Conservation (phyloP, 1,284 basidiomycete species). For the Sporisorium exsertum region DNA sequence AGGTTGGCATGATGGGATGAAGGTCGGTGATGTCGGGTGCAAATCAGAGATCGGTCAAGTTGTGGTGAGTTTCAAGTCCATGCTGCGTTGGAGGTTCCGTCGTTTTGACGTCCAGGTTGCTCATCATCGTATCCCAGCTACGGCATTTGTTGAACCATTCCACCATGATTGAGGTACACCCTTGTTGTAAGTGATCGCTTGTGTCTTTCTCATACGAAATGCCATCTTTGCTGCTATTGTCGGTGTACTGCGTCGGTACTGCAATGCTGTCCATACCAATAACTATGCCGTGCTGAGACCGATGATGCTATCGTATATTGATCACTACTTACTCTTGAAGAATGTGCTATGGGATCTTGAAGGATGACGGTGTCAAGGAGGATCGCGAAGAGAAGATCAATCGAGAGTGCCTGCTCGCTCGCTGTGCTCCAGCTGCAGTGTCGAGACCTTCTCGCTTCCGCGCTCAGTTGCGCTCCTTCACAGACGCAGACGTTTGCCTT, state of each 20-base stretch:
- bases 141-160: conserved; percentile 2
- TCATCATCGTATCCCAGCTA: conserved; percentile 21
- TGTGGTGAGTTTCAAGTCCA: conserved; percentile 31
- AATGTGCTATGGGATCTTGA: conserved; percentile 52
- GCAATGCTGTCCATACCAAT: neutral
- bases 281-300: conserved; percentile 25
- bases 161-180: neutral
- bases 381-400: conserved; percentile 41
- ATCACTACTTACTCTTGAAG: conserved; percentile 52
- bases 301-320: conserved; percentile 19
- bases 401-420: conserved; percentile 17
- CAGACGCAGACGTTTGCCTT: neutral
- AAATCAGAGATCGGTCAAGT: conserved; percentile 9
- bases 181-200: neutral
- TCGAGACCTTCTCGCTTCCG: neutral
- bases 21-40: conserved; percentile 8
- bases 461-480: neutral
- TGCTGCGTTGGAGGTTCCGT: neutral
- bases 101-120: neutral
- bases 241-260: neutral
- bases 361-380: conserved; percentile 52
- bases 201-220: neutral
- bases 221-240: neutral
- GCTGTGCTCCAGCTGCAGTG: neutral
- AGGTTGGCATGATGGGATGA: neutral